Conservation (phyloP, 2,329 filamentous ascomycete genomes). For the Aspergillus sp. region DNA sequence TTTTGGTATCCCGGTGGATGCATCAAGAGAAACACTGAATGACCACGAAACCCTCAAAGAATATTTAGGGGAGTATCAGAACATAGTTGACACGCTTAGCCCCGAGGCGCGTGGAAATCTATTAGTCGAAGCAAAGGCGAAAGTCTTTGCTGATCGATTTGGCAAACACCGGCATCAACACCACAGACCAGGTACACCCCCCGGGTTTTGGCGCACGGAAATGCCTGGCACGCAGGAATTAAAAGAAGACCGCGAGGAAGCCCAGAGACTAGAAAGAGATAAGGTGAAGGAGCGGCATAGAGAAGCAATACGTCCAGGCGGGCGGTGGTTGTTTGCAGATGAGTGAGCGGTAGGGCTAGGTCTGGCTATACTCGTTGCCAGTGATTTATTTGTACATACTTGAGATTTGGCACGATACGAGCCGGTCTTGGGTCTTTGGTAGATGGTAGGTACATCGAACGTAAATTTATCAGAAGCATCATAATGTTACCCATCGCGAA, state of each 20-base stretch:
- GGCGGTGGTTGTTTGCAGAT: slow-evolving; percentile 79
- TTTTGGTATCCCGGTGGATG: slow-evolving; percentile 31
- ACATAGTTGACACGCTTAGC: slow-evolving; percentile 50
- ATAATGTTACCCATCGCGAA: background rate
- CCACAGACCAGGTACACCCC: slow-evolving; percentile 69
- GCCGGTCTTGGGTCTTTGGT: background rate
- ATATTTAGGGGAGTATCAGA: slow-evolving; percentile 49
- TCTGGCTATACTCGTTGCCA: background rate
- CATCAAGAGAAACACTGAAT: slow-evolving; percentile 24
- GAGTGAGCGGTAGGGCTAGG: slow-evolving; percentile 50
- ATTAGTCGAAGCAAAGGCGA: slow-evolving; percentile 73
- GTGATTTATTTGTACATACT: background rate
- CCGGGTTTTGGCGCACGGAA: slow-evolving; percentile 87
- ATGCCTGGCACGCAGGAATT: slow-evolving; percentile 87
- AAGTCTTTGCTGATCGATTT: slow-evolving; percentile 69
- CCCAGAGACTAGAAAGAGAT: slow-evolving; percentile 61
- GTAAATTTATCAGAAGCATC: background rate
- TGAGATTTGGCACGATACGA: background rate
- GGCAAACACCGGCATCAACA: slow-evolving; percentile 77
- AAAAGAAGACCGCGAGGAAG: slow-evolving; percentile 63
- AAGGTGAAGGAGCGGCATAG: slow-evolving; percentile 71
- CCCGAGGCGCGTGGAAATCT: slow-evolving; percentile 62
- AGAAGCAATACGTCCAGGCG: slow-evolving; percentile 76
- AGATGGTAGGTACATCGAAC: background rate
- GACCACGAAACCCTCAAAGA: slow-evolving; percentile 48